Percentiles rank a stretch among this genome's conserved stretches.
Conservation (phyloP, 345 rosid species). For the Acer saccharum region DNA sequence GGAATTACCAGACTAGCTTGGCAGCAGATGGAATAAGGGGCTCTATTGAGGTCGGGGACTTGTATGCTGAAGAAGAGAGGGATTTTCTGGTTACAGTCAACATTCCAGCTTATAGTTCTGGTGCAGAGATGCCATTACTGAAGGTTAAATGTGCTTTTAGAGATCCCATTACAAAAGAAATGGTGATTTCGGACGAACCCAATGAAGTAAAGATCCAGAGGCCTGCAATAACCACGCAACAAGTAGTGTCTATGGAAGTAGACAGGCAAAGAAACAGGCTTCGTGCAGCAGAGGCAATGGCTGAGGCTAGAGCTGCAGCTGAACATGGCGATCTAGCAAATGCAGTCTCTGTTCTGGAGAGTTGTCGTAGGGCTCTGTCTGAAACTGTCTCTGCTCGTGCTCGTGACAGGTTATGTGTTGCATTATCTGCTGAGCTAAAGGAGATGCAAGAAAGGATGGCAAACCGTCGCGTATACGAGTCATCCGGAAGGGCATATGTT, state of each 20-base stretch:
- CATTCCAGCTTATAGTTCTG: slow-evolving; percentile 55
- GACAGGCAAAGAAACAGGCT: slow-evolving; percentile 87
- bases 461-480: slow-evolving; percentile 73
- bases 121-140: slow-evolving; percentile 57
- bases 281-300: slow-evolving; percentile 88
- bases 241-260: slow-evolving; percentile 73
- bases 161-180: slow-evolving; percentile 73
- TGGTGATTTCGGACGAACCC: slow-evolving; percentile 35
- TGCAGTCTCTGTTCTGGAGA: slow-evolving; percentile 75
- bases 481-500: slow-evolving; percentile 89
- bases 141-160: slow-evolving; percentile 64
- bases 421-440: slow-evolving; percentile 79
- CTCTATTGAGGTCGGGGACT: slow-evolving; percentile 73
- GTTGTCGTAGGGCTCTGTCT: slow-evolving; percentile 50
- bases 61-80: slow-evolving; percentile 97
- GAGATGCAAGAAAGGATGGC: slow-evolving; percentile 97
- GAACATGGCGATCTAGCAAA: slow-evolving; percentile 65
- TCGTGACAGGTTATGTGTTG: slow-evolving; percentile 62
- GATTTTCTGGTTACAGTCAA: slow-evolving; percentile 77
- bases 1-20: slow-evolving; percentile 61
- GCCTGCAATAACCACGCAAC: slow-evolving; percentile 44
- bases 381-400: slow-evolving; percentile 65
- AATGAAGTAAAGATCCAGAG: slow-evolving; percentile 63
- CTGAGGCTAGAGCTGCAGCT: slow-evolving; percentile 81
- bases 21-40: slow-evolving; percentile 50